Evolutionary conservation across 148 eudicot genomes (phyloP).

Genomic region (Heliosperma pusillum): DNA sequence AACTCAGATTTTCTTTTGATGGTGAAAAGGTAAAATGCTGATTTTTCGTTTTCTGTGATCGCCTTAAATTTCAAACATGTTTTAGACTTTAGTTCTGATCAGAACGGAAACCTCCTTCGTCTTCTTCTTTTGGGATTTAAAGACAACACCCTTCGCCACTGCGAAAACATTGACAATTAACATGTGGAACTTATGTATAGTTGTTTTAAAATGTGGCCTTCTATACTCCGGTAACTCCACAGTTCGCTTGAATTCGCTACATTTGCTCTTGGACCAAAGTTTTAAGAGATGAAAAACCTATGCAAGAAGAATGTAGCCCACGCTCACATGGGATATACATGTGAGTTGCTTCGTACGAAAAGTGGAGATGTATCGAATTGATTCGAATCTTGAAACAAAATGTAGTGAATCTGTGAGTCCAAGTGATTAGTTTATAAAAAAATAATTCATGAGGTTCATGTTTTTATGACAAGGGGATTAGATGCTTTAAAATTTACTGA

Average conservation of each 20-base stretch:
- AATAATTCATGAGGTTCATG: background rate
- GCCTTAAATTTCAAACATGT: background rate
- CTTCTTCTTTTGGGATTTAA: background rate
- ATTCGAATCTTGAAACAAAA: too few relatives aligned
- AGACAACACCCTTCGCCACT: background rate
- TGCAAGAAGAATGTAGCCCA: too few relatives aligned
- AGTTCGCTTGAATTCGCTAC: too few relatives aligned
- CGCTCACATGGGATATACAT: too few relatives aligned
- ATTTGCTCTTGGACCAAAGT: too few relatives aligned
- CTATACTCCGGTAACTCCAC: too few relatives aligned
- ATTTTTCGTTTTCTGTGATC: background rate
- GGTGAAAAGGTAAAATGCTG: conserved; percentile 53
- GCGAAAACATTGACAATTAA: background rate
- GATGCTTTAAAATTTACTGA: conserved; percentile 2
- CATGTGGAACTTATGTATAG: background rate
- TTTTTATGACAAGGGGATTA: background rate
- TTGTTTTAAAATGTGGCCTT: background rate
- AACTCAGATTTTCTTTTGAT: conserved; percentile 67
- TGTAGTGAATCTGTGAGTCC: too few relatives aligned
- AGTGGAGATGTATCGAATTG: background rate
- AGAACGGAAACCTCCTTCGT: too few relatives aligned
- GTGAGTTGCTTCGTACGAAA: too few relatives aligned
- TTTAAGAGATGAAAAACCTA: too few relatives aligned
- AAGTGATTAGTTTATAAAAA: too few relatives aligned
- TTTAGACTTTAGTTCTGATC: too few relatives aligned